phyloP scores from a whole-genome alignment of 768 basidiomycete genomes.

The Calocera viscosa region DNA sequence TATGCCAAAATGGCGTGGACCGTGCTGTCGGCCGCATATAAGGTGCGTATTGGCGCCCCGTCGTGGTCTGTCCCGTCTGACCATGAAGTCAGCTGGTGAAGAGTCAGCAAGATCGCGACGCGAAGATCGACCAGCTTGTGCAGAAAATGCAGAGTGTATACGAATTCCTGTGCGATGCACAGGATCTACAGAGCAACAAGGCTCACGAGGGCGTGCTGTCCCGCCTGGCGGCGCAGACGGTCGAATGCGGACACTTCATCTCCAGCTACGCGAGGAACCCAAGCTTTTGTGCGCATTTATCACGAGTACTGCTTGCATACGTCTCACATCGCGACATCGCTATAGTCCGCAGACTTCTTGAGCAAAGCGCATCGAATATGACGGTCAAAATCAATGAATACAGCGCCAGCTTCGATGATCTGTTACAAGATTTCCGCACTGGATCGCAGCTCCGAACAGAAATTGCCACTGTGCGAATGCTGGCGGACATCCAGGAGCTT shows the following conservation, averaged over 20 bases:
- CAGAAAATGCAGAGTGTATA: not conserved
- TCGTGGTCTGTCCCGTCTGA: not conserved
- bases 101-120: not conserved
- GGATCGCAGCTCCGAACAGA: not conserved
- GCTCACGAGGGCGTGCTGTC: not conserved
- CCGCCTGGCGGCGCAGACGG: not conserved
- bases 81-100: not conserved
- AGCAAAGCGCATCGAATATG: not conserved
- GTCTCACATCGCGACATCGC: too few species aligned
- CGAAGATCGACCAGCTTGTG: conserved; percentile 31
- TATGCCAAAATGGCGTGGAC: not conserved
- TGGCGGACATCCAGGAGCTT: not conserved
- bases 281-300: not conserved
- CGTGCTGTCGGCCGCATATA: not conserved
- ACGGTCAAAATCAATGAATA: not conserved
- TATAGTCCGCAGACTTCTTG: not conserved
- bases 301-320: not conserved
- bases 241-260: not conserved
- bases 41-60: not conserved
- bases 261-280: not conserved
- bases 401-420: not conserved
- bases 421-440: not conserved
- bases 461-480: not conserved
- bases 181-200: not conserved
- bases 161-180: not conserved